phyloP scores from a whole-genome alignment of 2,329 filamentous ascomycete species.

The Curvularia spicifera region DNA sequence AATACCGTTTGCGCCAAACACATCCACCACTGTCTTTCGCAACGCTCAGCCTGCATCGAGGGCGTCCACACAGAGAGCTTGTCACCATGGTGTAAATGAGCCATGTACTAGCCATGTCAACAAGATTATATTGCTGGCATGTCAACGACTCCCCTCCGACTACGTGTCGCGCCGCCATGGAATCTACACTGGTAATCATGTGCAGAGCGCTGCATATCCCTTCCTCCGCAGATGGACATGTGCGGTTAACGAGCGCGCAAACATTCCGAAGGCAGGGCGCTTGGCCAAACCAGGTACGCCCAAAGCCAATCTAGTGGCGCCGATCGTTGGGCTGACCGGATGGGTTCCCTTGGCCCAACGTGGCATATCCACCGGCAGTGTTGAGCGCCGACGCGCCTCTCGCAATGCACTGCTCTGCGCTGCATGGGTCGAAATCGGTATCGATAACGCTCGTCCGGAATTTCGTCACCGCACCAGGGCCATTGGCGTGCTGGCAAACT shows the following conservation, averaged over 20 bases:
- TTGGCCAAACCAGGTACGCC: neutral
- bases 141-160: neutral
- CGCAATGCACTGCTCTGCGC: neutral
- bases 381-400: constrained; percentile 6
- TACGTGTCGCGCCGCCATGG: constrained; percentile 11
- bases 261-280: constrained; percentile 10
- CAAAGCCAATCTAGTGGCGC: constrained; percentile 14
- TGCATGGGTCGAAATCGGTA: neutral
- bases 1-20: constrained; percentile 29
- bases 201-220: constrained; percentile 15
- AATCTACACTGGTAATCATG: neutral
- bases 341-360: constrained; percentile 12
- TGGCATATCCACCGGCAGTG: constrained; percentile 9
- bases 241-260: constrained; percentile 7
- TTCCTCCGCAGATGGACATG: constrained; percentile 4
- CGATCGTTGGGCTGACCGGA: constrained; percentile 17
- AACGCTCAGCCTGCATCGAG: constrained; percentile 37
- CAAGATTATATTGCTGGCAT: constrained; percentile 8
- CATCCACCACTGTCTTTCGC: constrained; percentile 12
- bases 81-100: too few relatives aligned
- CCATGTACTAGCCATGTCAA: neutral
- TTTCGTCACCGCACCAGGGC: neutral
- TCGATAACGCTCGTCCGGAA: neutral
- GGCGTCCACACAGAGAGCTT: too few relatives aligned
- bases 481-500: neutral